Evolutionary conservation across 768 basidiomycete genomes (phyloP), one percentile per base, ranked within the genome.

Genomic region (Tulasnella sp.): DNA sequence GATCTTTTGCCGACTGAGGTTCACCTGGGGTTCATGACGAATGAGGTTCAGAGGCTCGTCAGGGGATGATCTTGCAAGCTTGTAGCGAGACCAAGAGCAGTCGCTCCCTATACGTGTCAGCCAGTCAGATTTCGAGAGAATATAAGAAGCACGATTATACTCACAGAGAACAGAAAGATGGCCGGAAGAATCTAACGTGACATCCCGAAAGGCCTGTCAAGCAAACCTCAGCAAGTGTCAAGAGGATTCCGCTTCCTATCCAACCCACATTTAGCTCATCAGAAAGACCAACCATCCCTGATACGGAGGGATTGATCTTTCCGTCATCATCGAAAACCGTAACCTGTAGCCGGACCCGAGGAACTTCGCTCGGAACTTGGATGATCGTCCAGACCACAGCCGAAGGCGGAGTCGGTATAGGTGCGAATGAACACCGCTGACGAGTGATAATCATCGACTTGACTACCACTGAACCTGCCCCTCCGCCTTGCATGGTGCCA

Each of bases 401-500:
- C 41, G 39, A 36, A 44, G 62, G 39, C 17, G 62, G 40, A n/a
- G n/a, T 17, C 11, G 59, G 4, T 19, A 64, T 37, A 1, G 59
- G 36, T 19, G 40, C 22, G 35, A 64, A 42, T 47, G 8, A 69
- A 74, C 78, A 79, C n/a, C 76, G 72, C 39, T 75, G 75, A 35
- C 77, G 75, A 4, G 79, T 73, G 52, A 74, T 81, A 66, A 73
- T 78, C 75, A 63, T 78, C 6, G 77, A 76, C 34, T 76, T 75
- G 16, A 78, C 40, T n/a, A 80, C 34, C 22, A 35, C 42, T 16
- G 69, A 7, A 32, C 40, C 34, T 9, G 41, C 6, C 47, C 8
- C 6, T 44, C 17, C 26, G 14, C 6, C 41, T 34, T 59, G 2
- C 5, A 29, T 26, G 32, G n/a, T 34, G 34, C 19, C 32, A 17